Evolutionary conservation across 1,139 yeast genomes (phyloP).

Genomic region (Pneumocystis wakefieldiae): DNA sequence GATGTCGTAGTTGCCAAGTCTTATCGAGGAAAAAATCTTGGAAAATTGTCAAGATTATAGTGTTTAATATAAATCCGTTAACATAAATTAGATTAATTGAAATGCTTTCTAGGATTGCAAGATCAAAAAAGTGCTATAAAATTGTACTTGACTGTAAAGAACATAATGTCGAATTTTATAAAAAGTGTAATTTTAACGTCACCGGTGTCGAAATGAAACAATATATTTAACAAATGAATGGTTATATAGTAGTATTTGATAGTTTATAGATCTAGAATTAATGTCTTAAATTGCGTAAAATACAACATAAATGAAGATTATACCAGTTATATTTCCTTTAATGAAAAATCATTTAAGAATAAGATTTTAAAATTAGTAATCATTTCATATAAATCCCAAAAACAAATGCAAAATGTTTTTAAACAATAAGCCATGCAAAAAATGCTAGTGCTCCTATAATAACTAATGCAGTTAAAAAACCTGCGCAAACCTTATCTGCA

Average conservation of each 20-base stretch:
- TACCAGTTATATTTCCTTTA: no score
- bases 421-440: slow-evolving; percentile 58
- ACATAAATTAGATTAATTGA: slow-evolving; percentile 36
- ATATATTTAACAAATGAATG: background rate
- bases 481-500: slow-evolving; percentile 79
- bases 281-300: background rate
- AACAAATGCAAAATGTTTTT: slow-evolving; percentile 10
- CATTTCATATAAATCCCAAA: background rate
- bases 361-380: background rate
- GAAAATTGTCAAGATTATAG: slow-evolving; percentile 23
- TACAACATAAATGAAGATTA: background rate
- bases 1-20: slow-evolving; percentile 68
- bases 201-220: slow-evolving; percentile 5
- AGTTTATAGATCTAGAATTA: background rate
- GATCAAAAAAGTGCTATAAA: slow-evolving; percentile 60
- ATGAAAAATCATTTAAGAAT: background rate
- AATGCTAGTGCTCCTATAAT: slow-evolving; percentile 50
- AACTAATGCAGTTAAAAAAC: slow-evolving; percentile 63
- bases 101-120: slow-evolving; percentile 46
- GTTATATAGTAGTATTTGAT: background rate
- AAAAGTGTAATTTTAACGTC: slow-evolving; percentile 43
- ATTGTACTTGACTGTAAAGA: slow-evolving; percentile 74
- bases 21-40: slow-evolving; percentile 77
- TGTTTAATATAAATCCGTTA: background rate
- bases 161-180: slow-evolving; percentile 68